Conservation (phyloP, 1,284 basidiomycete species). For the Cystobasidium sp. region DNA sequence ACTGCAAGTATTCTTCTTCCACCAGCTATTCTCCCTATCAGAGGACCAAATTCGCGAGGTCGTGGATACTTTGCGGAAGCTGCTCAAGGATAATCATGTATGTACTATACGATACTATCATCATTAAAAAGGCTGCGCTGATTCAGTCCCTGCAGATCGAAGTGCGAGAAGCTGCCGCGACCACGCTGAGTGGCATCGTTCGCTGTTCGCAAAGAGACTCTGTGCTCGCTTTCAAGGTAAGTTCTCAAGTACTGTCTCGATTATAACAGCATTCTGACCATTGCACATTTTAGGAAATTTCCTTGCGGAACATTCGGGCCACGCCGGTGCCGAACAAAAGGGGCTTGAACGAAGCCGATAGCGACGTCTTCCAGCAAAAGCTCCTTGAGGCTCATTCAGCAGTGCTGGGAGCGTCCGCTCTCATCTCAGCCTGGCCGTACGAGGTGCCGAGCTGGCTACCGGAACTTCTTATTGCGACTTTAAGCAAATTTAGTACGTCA, state of each 20-base stretch:
- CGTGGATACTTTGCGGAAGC: slow-evolving; percentile 67
- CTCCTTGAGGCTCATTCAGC: slow-evolving; percentile 74
- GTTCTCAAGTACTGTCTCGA: slow-evolving; percentile 34
- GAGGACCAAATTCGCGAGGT: slow-evolving; percentile 48
- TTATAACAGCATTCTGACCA: not conserved
- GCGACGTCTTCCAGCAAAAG: slow-evolving; percentile 72
- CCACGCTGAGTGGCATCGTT: slow-evolving; percentile 84
- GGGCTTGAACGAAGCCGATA: slow-evolving; percentile 61
- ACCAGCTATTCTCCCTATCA: slow-evolving; percentile 65
- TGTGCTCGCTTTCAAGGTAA: slow-evolving; percentile 81
- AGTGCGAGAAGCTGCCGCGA: slow-evolving; percentile 90
- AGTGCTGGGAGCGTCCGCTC: slow-evolving; percentile 53
- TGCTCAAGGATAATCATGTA: slow-evolving; percentile 80
- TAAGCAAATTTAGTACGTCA: slow-evolving; percentile 81
- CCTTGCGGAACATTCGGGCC: slow-evolving; percentile 68
- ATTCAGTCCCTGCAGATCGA: slow-evolving; percentile 64
- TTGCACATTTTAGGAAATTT: slow-evolving; percentile 68
- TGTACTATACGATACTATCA: not conserved
- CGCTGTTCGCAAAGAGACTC: slow-evolving; percentile 89
- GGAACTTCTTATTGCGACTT: slow-evolving; percentile 75
- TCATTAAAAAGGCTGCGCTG: not conserved
- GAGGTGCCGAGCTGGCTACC: slow-evolving; percentile 82
- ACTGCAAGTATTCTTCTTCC: slow-evolving; percentile 81
- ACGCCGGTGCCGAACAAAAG: slow-evolving; percentile 72
- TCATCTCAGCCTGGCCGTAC: slow-evolving; percentile 40